Base-by-base conservation (phyloP, 139 green algal species). In the Picochlorum sp. region DNA sequence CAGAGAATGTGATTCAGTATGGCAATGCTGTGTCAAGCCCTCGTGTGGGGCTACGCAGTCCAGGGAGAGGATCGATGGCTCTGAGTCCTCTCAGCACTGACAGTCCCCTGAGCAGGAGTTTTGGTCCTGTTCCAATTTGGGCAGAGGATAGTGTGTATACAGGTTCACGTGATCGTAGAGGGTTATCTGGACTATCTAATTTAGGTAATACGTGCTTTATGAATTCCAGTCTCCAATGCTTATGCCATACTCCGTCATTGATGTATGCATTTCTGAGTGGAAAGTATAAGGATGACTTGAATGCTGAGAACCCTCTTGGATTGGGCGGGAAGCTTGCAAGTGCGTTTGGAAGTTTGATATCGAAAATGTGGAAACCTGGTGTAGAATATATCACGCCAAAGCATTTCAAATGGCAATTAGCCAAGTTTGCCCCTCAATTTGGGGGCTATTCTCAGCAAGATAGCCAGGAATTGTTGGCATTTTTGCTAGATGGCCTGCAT, bases 201-300 rank as follows among this genome's bases (percentile, higher is more conserved):
- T 73, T 94, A 61, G 90, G 89, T 57, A 96, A 96, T 79, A 96
- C 90, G 0, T 96, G 90, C 79, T 96, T 95, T 81, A 94, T 95
- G 87, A 97, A 97, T 85, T 85, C 62, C 52, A 82, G 71, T 54
- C 69, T 98, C 72, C 92, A 98, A 83, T 97, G 92, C 84, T 81
- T 98, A 32, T 65, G 73, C 13, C 90, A 97, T 72, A 88, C 75
- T 11, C 71, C 83, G 61, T 82, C 82, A 15, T 74, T 98, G 6
- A 82, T 92, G 78, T 57, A 75, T 6, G 79, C 73, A 28, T 97
- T 97, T 72, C 71, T 92, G n/a, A 65, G 64, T 9, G 79, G 68
- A 4, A 63, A 72, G 6, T 92, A 90, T 66, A 64, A 70, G 60
- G 41, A 20, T 2, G 85, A 98, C 71, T 67, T 97, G 49, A 95